Conservation (phyloP, 257 asterid species). For the Solanum infundibuliforme region DNA sequence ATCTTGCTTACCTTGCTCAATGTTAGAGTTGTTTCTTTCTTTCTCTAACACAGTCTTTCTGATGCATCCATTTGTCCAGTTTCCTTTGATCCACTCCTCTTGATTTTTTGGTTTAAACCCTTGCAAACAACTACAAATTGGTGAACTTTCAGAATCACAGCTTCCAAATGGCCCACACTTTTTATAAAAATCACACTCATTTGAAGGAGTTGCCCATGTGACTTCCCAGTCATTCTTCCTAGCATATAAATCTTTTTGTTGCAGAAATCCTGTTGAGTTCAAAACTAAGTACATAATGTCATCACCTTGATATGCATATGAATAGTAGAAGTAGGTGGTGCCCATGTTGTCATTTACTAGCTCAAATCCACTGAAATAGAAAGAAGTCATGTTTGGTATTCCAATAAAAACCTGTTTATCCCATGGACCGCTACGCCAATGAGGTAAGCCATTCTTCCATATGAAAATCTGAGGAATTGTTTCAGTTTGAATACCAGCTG, state of each 20-base stretch:
- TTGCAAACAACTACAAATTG: conserved; percentile 21
- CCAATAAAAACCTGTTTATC: conserved; percentile 13
- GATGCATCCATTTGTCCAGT: conserved; percentile 37
- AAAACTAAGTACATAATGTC: not conserved
- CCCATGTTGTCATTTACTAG: not conserved
- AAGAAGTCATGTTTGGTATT: not conserved
- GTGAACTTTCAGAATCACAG: conserved; percentile 12
- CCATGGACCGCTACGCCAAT: conserved; percentile 47
- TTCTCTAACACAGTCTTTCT: conserved; percentile 19
- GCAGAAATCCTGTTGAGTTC: conserved; percentile 9
- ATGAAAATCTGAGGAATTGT: conserved; percentile 20
- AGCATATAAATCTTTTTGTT: conserved; percentile 10
- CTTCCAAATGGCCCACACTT: conserved; percentile 29
- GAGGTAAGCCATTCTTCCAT: conserved; percentile 15
- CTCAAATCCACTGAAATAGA: not conserved
- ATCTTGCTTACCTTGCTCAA: conserved; percentile 15
- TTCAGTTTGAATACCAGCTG: conserved; percentile 3
- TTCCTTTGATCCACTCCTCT: conserved; percentile 30
- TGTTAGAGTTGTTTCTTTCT: conserved; percentile 6
- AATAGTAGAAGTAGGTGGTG: not conserved
- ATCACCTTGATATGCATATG: not conserved
- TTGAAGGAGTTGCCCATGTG: conserved; percentile 2
- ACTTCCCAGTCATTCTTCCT: conserved; percentile 5
- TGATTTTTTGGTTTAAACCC: conserved; percentile 23
- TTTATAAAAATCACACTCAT: conserved; percentile 21